These are phyloP conservation scores for Lasiodiplodia citricola DNA, from an alignment of 2,329 filamentous ascomycete species.

Conservation along the genomic window DNA sequence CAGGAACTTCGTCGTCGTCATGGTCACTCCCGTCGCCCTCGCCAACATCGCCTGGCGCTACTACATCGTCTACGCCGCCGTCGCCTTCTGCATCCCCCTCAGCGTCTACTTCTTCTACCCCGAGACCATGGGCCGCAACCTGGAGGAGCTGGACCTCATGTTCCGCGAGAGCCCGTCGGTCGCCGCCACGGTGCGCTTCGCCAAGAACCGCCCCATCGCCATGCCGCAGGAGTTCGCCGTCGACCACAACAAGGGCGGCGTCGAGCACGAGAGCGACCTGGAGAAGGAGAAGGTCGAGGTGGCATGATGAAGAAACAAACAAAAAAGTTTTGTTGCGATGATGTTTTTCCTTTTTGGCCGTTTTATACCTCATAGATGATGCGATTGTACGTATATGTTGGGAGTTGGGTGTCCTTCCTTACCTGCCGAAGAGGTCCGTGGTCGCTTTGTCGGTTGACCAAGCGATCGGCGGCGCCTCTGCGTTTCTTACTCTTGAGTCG, in stretches of 20 bases:
- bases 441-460: background rate
- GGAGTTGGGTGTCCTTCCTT: background rate
- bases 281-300: slow-evolving; percentile 3
- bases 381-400: background rate
- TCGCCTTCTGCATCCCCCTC: slow-evolving; percentile 53
- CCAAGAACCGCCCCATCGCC: slow-evolving; percentile 15
- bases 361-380: background rate
- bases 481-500: background rate
- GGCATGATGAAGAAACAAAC: background rate
- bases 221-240: slow-evolving; percentile 20
- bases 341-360: background rate
- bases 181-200: slow-evolving; percentile 33
- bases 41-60: slow-evolving; percentile 58
- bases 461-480: slow-evolving; percentile 14
- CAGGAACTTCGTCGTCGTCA: slow-evolving; percentile 51
- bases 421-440: slow-evolving; percentile 18
- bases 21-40: slow-evolving; percentile 55
- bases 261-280: slow-evolving; percentile 16
- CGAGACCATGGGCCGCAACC: slow-evolving; percentile 56
- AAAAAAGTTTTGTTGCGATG: background rate
- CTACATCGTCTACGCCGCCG: slow-evolving; percentile 57
- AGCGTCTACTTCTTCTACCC: slow-evolving; percentile 55
- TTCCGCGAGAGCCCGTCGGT: slow-evolving; percentile 46
- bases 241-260: slow-evolving; percentile 16
- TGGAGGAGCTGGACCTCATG: slow-evolving; percentile 52